Evolutionary conservation across 202 grass and related monocot species (phyloP).

Genomic region (Brachypodium distachyon): DNA sequence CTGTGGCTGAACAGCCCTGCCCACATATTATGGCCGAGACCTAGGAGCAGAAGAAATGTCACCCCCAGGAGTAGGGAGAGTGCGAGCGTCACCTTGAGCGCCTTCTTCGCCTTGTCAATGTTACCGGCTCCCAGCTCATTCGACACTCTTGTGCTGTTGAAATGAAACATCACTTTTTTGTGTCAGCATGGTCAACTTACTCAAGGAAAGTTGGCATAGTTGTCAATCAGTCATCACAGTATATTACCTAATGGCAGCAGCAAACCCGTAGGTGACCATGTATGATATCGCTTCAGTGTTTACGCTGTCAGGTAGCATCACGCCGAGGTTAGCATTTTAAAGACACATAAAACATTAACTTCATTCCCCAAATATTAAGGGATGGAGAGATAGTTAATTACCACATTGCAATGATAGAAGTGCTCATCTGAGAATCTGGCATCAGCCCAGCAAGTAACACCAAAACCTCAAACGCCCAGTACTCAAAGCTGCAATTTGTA

Average conservation of each 20-base stretch:
- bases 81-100: conserved; percentile 42
- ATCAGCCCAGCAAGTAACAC: conserved; percentile 74
- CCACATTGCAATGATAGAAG: conserved; percentile 85
- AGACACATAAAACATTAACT: neutral
- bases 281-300: conserved; percentile 78
- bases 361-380: neutral
- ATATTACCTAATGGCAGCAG: conserved; percentile 55
- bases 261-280: conserved; percentile 81
- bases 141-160: conserved; percentile 72
- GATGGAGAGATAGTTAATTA: conserved; percentile 12
- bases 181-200: neutral
- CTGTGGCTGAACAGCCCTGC: conserved; percentile 55
- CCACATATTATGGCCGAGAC: conserved; percentile 53
- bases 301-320: conserved; percentile 26
- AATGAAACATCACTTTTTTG: neutral
- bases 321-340: conserved; percentile 8
- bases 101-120: conserved; percentile 53
- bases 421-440: conserved; percentile 64
- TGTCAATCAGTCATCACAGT: neutral
- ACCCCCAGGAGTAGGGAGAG: conserved; percentile 53
- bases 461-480: conserved; percentile 76
- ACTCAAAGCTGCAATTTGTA: conserved; percentile 51
- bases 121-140: conserved; percentile 77
- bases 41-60: conserved; percentile 43
- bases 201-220: neutral